A percentile compares a stretch with the other conserved stretches of the same genome.
These are phyloP conservation scores for Ilyonectria robusta DNA, from an alignment of 2,329 filamentous ascomycete species.

Conservation along the genomic window DNA sequence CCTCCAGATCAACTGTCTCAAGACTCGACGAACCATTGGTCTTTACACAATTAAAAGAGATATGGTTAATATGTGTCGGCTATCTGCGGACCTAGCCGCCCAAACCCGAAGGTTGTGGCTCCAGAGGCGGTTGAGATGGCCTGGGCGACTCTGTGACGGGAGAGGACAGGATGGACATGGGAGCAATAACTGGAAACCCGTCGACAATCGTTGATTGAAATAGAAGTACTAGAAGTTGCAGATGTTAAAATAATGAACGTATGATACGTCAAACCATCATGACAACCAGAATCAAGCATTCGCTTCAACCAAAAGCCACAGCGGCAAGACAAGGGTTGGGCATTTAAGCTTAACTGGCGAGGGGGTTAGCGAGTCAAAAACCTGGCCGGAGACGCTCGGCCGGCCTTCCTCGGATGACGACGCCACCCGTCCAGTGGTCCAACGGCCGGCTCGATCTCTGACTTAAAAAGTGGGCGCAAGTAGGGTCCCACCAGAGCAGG, in stretches of 20 bases:
- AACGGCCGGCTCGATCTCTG: constrained; percentile 9
- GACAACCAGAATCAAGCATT: neutral
- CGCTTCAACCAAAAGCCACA: constrained; percentile 10
- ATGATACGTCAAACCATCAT: neutral
- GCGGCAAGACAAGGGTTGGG: constrained; percentile 13
- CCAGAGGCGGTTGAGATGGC: neutral
- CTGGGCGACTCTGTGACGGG: neutral
- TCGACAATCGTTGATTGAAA: too few species aligned
- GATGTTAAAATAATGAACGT: neutral
- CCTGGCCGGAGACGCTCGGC: neutral
- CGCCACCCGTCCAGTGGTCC: neutral
- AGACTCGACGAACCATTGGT: neutral
- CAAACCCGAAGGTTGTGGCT: neutral
- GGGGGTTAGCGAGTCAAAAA: constrained; percentile 3
- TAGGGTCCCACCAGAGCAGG: constrained; percentile 12
- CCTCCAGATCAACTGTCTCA: neutral
- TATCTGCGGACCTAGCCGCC: neutral
- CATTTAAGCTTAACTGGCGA: constrained; percentile 31
- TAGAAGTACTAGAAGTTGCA: too few species aligned
- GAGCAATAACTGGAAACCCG: neutral
- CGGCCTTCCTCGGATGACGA: constrained; percentile 6
- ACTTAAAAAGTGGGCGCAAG: constrained; percentile 18
- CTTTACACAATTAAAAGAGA: neutral
- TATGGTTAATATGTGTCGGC: neutral
- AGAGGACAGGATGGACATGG: neutral